Conservation (phyloP, 345 rosid species). For the Aurinia saxatilis region DNA sequence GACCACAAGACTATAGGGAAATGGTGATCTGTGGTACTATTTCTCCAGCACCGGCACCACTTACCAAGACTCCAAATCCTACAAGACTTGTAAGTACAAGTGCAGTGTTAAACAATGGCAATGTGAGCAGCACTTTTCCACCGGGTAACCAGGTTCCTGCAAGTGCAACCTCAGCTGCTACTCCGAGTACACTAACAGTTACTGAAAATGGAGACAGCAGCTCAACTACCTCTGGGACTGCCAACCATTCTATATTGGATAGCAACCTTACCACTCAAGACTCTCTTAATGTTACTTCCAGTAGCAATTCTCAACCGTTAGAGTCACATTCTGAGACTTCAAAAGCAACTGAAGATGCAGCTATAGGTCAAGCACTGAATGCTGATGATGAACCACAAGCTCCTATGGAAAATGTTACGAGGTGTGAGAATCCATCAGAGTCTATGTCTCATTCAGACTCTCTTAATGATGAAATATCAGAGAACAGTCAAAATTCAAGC, state of each 20-base stretch:
- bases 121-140: conserved; percentile 3
- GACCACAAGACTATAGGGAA: conserved; percentile 1
- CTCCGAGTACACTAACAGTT: neutral
- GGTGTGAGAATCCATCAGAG: conserved; percentile 15
- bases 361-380: neutral
- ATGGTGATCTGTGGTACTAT: neutral
- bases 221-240: neutral
- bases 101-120: conserved; percentile 1
- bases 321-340: conserved; percentile 4
- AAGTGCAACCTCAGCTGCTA: conserved; percentile 7
- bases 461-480: neutral
- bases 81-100: neutral
- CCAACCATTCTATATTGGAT: neutral
- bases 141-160: neutral
- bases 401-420: neutral
- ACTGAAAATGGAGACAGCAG: neutral
- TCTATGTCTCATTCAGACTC: neutral
- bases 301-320: neutral
- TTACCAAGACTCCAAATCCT: conserved; percentile 1
- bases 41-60: conserved; percentile 1
- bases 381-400: neutral
- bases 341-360: conserved; percentile 16
- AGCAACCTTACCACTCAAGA: neutral
- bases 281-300: conserved; percentile 2
- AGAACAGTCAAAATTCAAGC: neutral